Percentiles rank a stretch among this genome's conserved stretches.
Conservation (phyloP, 345 rosid species). For the Populus alba region DNA sequence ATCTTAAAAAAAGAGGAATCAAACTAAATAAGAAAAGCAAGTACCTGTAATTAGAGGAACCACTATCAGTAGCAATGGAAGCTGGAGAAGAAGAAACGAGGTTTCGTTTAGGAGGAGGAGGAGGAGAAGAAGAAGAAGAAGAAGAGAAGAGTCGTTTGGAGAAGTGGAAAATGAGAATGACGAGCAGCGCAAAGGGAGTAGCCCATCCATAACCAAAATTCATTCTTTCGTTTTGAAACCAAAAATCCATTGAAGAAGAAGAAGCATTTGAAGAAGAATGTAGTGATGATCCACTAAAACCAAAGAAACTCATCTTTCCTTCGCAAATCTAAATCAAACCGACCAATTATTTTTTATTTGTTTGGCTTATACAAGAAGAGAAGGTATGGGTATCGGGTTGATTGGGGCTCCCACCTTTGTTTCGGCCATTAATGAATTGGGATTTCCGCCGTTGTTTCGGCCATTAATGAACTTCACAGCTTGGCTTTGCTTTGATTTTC, state of each 20-base stretch:
- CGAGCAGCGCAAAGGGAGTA: conserved; percentile 18
- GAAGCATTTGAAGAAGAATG: background rate
- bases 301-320: background rate
- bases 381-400: background rate
- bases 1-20: background rate
- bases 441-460: too few species aligned
- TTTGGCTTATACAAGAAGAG: background rate
- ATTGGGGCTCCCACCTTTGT: too few species aligned
- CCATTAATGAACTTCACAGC: background rate
- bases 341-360: too few species aligned
- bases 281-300: background rate
- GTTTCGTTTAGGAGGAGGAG: background rate
- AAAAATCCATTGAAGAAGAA: conserved; percentile 4
- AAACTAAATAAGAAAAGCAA: background rate
- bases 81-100: background rate
- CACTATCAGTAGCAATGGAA: background rate
- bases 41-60: background rate
- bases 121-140: background rate
- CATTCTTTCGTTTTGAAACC: conserved; percentile 5
- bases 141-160: background rate
- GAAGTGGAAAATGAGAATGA: conserved; percentile 25
- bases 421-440: background rate
- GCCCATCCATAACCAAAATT: conserved; percentile 25
- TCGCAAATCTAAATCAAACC: background rate
- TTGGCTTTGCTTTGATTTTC: background rate